Base-by-base conservation (phyloP, 73 alveolate species). In the Paramecium caudatum region DNA sequence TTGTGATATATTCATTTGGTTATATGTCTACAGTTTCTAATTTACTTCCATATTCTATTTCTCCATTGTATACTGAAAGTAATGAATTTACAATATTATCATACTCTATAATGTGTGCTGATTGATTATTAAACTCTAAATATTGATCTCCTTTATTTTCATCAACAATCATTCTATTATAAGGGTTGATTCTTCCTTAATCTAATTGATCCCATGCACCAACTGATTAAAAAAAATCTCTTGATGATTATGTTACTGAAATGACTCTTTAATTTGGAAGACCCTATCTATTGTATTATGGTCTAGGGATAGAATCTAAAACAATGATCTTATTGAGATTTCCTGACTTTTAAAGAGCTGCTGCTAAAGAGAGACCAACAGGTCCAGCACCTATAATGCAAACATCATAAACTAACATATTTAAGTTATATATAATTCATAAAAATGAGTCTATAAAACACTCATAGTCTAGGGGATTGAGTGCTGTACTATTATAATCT, bases 141-240 rank as follows among this genome's bases (percentile, higher is more conserved):
- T 41, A 36, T 9, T 78, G 78, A 32, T 63, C 46, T 1, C 80
- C 68, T 4, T 63, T 34, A 15, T 65, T 50, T 33, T 83, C 93
- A 49, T 48, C 45, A 4, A 86, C 55, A 6, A 62, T 33, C 93
- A 86, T 86, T 41, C 80, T 33, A 10, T 86, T 78, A 45, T 49
- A 62, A 7, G 19, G 37, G 25, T 78, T 78, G 3, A 86, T 36
- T 86, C 93, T 86, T 8, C 37, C 63, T 10, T 86, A 50, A 16
- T 86, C 90, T 6, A 86, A 61, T 78, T 62, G 32, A 62, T 86
- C 80, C 93, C 93, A 86, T 21, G 93, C 93, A 7, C 88, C 88
- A n/a, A 86, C 48, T 1, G 93, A 86, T 86, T 86, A 13, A 16
- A 86, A 86, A 10, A 86, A 36, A 39, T 86, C 69, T 45, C 46